A percentile compares a stretch with the other conserved stretches of the same genome.
These are phyloP conservation scores for Yamadazyma diddensiae DNA, from an alignment of 1,139 yeast genomes.

Conservation along the genomic window DNA sequence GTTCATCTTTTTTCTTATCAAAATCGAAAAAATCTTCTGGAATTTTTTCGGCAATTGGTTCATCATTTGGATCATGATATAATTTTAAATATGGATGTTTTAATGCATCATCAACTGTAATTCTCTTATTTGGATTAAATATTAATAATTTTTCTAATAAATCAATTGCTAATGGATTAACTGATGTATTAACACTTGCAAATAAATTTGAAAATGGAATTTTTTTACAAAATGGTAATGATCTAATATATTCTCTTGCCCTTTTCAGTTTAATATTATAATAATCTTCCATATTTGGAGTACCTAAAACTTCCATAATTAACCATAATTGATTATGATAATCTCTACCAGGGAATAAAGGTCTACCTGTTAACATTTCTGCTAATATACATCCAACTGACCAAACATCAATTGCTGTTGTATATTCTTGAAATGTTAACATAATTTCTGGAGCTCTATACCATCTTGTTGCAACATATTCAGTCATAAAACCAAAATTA, in stretches of 20 bases:
- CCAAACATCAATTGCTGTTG: slow-evolving; percentile 96
- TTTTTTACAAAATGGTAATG: slow-evolving; percentile 59
- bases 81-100: slow-evolving; percentile 61
- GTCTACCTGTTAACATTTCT: slow-evolving; percentile 83
- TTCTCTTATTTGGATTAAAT: slow-evolving; percentile 63
- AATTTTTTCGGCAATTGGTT: slow-evolving; percentile 58
- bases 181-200: slow-evolving; percentile 22
- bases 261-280: slow-evolving; percentile 75
- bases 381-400: slow-evolving; percentile 95
- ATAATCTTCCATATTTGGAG: slow-evolving; percentile 82
- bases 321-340: slow-evolving; percentile 86
- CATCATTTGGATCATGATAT: slow-evolving; percentile 72
- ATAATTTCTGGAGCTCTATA: slow-evolving; percentile 96
- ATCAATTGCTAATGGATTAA: slow-evolving; percentile 61
- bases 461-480: slow-evolving; percentile 97
- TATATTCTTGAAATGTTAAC: slow-evolving; percentile 87
- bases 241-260: slow-evolving; percentile 81
- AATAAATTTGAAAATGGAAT: slow-evolving; percentile 43
- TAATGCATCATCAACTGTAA: slow-evolving; percentile 63
- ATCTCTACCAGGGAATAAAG: slow-evolving; percentile 92
- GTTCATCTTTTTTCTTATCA: slow-evolving; percentile 53
- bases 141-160: slow-evolving; percentile 55
- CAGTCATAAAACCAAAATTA: slow-evolving; percentile 61
- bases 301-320: slow-evolving; percentile 86
- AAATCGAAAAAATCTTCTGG: slow-evolving; percentile 63